Conservation (phyloP, 257 asterid genomes). For the Nicotiana undulata region DNA sequence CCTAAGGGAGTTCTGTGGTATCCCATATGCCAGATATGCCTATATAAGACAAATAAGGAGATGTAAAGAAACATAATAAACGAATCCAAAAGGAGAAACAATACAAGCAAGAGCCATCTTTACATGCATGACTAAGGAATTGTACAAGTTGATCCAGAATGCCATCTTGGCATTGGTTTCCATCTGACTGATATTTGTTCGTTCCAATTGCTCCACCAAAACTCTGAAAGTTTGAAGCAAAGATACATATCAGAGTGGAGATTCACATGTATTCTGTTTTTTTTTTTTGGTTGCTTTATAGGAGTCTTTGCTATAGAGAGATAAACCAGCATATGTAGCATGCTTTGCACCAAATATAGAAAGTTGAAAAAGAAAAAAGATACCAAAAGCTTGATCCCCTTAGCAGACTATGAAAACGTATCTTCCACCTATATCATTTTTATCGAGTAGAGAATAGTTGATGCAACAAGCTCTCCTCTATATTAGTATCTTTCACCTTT, state of each 20-base stretch:
- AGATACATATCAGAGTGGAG: background rate
- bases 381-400: background rate
- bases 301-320: background rate
- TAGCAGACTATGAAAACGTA: background rate
- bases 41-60: slow-evolving; percentile 9
- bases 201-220: slow-evolving; percentile 55
- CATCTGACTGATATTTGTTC: slow-evolving; percentile 36
- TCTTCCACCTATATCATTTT: background rate
- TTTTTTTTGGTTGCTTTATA: background rate
- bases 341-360: background rate
- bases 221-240: slow-evolving; percentile 25
- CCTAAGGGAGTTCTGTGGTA: slow-evolving; percentile 62
- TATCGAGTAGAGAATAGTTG: background rate
- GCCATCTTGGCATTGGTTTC: slow-evolving; percentile 38
- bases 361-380: background rate
- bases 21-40: slow-evolving; percentile 57
- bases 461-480: background rate
- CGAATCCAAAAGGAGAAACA: background rate
- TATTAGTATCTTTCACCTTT: background rate
- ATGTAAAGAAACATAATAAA: slow-evolving; percentile 2
- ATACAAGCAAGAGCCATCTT: slow-evolving; percentile 5
- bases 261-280: background rate
- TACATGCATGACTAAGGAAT: slow-evolving; percentile 64
- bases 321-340: background rate
- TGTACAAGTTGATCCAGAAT: slow-evolving; percentile 63